These are phyloP conservation scores for Hsuehochloa calcarea DNA, from an alignment of 176 grass and related monocot genomes.

Conservation along the genomic window DNA sequence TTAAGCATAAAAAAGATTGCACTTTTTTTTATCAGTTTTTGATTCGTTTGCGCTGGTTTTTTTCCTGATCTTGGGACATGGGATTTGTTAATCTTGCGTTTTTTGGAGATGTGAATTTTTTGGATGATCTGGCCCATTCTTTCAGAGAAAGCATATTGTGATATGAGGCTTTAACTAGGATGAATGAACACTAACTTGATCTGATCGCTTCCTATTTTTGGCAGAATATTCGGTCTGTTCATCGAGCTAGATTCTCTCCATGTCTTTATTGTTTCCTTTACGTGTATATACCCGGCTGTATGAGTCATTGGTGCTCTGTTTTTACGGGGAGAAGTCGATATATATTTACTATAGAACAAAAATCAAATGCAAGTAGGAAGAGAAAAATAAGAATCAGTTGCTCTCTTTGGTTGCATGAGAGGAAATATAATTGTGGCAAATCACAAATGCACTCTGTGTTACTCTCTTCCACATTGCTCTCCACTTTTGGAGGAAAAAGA, in stretches of 20 bases:
- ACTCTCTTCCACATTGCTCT: constrained; percentile 6
- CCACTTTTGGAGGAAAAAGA: neutral
- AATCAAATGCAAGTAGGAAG: constrained; percentile 27
- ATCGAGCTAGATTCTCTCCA: constrained; percentile 12
- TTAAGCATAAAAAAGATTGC: neutral
- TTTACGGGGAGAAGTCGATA: neutral
- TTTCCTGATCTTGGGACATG: neutral
- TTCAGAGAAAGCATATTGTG: neutral
- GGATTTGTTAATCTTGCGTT: neutral
- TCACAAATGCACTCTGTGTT: neutral
- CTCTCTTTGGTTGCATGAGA: neutral
- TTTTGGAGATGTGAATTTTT: neutral
- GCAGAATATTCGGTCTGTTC: constrained; percentile 5
- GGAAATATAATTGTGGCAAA: neutral
- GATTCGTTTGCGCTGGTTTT: neutral
- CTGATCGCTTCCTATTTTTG: neutral
- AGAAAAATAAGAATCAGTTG: constrained; percentile 10
- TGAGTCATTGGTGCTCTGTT: neutral
- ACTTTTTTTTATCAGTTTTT: neutral
- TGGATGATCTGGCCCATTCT: neutral
- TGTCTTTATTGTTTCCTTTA: neutral
- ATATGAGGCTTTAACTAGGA: neutral
- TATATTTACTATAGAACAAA: neutral
- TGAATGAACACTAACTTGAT: neutral
- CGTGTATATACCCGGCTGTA: neutral